Evolutionary conservation across 345 rosid genomes (phyloP).

Genomic region (Pistacia atlantica): DNA sequence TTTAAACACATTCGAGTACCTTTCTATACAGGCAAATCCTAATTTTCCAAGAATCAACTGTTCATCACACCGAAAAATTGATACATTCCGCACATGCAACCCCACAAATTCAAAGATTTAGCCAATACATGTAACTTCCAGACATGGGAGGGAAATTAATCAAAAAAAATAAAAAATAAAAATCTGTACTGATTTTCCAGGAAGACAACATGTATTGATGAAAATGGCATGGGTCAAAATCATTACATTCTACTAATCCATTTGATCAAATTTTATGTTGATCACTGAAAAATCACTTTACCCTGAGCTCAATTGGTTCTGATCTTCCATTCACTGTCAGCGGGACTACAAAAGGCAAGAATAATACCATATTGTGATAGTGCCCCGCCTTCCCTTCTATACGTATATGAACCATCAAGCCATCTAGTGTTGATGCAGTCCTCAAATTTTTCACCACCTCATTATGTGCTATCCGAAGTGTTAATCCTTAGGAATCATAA

Average conservation of each 20-base stretch:
- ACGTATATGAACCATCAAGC: conserved; percentile 20
- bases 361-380: conserved; percentile 20
- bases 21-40: not conserved
- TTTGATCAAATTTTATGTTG: conserved; percentile 21
- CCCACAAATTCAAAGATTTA: not conserved
- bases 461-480: conserved; percentile 13
- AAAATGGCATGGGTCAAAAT: conserved; percentile 24
- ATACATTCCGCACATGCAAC: not conserved
- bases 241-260: conserved; percentile 29
- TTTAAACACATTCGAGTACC: no score
- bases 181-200: conserved; percentile 16
- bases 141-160: not conserved
- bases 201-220: conserved; percentile 23
- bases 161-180: not conserved
- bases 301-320: conserved; percentile 17
- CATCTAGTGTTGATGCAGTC: conserved; percentile 19
- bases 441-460: conserved; percentile 19
- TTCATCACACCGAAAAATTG: no score
- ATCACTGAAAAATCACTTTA: conserved; percentile 25
- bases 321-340: conserved; percentile 23
- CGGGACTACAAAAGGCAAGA: conserved; percentile 16
- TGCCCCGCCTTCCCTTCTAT: conserved; percentile 11
- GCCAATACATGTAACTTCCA: not conserved
- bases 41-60: not conserved
- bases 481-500: conserved; percentile 43